A percentile compares a stretch with the other conserved stretches of the same genome.
phyloP scores from a whole-genome alignment of 345 rosid genomes.

The Hirschfeldia incana region DNA sequence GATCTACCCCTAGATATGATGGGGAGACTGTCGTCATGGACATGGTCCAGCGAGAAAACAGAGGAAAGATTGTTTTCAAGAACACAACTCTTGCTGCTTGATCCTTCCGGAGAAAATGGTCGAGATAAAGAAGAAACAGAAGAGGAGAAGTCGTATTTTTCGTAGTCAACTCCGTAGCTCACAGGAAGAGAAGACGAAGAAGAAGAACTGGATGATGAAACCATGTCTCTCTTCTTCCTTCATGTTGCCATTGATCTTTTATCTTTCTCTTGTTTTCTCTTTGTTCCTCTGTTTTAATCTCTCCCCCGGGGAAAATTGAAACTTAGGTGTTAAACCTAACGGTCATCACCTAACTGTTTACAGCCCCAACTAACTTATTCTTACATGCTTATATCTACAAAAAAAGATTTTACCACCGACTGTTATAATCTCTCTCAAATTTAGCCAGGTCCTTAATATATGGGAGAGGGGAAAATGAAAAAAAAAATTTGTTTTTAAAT shows the following conservation, averaged over 20 bases:
- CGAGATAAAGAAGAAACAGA: conserved; percentile 33
- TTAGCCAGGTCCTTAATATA: neutral
- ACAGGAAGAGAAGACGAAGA: conserved; percentile 36
- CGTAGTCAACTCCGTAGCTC: conserved; percentile 36
- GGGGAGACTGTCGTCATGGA: neutral
- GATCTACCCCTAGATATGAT: conserved; percentile 23
- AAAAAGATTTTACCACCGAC: neutral
- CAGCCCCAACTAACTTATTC: neutral
- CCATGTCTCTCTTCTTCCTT: conserved; percentile 22
- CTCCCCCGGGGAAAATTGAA: conserved; percentile 11
- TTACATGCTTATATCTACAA: neutral
- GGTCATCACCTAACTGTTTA: conserved; percentile 32
- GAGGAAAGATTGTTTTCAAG: conserved; percentile 11
- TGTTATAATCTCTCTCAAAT: neutral
- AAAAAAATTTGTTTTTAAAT: too few relatives aligned
- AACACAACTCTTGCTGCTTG: conserved; percentile 25
- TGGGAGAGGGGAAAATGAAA: too few relatives aligned
- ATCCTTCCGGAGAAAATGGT: conserved; percentile 25
- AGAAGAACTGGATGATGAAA: conserved; percentile 15
- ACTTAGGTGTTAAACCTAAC: conserved; percentile 39
- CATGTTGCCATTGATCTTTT: conserved; percentile 21
- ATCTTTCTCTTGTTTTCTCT: neutral
- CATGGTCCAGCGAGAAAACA: conserved; percentile 30
- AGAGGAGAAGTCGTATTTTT: conserved; percentile 33
- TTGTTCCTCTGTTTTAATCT: neutral